Conservation (phyloP, 2,329 filamentous ascomycete species). For the Aspergillus ruber region DNA sequence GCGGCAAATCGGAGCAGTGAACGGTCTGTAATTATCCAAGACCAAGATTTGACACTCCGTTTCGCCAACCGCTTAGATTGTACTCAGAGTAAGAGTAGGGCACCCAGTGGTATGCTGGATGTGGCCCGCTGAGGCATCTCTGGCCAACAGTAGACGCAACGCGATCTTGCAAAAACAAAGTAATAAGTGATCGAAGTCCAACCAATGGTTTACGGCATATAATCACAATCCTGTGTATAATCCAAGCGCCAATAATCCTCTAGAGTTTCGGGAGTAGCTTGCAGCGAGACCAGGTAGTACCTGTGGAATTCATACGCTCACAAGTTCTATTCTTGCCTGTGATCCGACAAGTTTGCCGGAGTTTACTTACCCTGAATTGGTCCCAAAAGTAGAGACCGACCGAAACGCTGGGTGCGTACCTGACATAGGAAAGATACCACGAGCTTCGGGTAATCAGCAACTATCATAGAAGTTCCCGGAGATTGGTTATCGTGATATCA, state of each 20-base stretch:
- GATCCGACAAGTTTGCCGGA: background rate
- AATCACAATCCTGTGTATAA: background rate
- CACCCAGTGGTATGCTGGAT: background rate
- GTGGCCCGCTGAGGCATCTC: background rate
- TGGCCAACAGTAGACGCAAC: background rate
- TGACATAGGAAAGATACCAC: background rate
- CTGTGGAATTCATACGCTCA: background rate
- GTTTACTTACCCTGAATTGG: too few species aligned
- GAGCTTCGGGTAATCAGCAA: too few species aligned
- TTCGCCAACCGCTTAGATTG: background rate
- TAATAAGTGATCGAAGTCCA: slow-evolving; percentile 7
- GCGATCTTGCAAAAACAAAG: slow-evolving; percentile 2
- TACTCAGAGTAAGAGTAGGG: background rate
- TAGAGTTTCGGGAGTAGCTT: too few species aligned
- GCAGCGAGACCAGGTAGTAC: background rate
- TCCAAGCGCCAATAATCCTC: background rate
- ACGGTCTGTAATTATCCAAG: too few species aligned
- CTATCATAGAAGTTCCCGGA: too few species aligned
- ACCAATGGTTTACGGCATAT: background rate
- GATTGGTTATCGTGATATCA: too few species aligned
- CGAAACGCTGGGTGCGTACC: slow-evolving; percentile 1
- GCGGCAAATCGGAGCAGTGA: too few species aligned
- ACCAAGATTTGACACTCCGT: background rate
- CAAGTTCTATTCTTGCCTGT: background rate
- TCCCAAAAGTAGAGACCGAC: background rate